phyloP scores from a whole-genome alignment of 768 basidiomycete species.

The Collybiopsis luxurians region DNA sequence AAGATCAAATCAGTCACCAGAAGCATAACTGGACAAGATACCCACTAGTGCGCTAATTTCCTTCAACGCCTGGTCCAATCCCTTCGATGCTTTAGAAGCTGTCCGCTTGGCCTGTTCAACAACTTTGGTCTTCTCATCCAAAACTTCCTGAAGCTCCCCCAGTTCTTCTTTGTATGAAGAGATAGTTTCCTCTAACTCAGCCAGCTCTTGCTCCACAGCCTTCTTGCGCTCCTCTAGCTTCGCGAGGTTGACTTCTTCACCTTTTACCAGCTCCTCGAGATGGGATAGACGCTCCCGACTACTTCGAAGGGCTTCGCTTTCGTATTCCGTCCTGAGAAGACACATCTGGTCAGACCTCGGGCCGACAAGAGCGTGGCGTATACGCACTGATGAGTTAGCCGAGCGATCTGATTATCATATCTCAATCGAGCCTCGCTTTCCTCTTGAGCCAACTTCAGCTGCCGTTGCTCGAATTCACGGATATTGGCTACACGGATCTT shows the following conservation, averaged over 20 bases:
- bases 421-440: conserved; percentile 81
- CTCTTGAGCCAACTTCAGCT: conserved; percentile 84
- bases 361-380: not conserved
- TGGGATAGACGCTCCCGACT: conserved; percentile 60
- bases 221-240: conserved; percentile 55
- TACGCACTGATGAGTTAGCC: conserved; percentile 81
- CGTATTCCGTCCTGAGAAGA: conserved; percentile 69
- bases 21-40: not conserved
- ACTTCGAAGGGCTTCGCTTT: conserved; percentile 67
- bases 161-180: conserved; percentile 60
- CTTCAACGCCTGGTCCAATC: conserved; percentile 84
- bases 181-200: conserved; percentile 52
- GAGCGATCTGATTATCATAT: conserved; percentile 83
- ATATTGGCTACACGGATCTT: conserved; percentile 80
- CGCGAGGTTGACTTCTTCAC: conserved; percentile 52
- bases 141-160: conserved; percentile 51
- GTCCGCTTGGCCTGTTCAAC: conserved; percentile 78
- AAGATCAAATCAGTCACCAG: conserved; percentile 19
- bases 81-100: conserved; percentile 66
- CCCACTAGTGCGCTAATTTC: conserved; percentile 81
- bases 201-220: conserved; percentile 57
- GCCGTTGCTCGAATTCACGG: conserved; percentile 91
- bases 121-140: conserved; percentile 70
- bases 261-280: conserved; percentile 47
- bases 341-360: conserved; percentile 3